These are phyloP conservation scores for Bombardia bombarda DNA, from an alignment of 495 filamentous ascomycete species.

Conservation along the genomic window DNA sequence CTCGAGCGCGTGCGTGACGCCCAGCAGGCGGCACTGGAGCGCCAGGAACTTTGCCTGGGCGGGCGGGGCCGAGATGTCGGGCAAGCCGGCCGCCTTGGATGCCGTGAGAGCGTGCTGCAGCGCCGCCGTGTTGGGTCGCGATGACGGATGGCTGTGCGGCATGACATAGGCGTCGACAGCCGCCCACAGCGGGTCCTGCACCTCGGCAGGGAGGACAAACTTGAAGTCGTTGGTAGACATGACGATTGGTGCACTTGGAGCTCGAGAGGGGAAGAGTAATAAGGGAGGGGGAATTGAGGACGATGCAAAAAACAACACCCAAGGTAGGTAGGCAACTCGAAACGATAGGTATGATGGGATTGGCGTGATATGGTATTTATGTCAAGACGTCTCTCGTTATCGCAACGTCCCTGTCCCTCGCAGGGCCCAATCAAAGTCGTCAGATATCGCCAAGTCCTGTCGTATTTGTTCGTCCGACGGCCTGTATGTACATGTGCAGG, in stretches of 20 bases:
- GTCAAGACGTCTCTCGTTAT: too few relatives aligned
- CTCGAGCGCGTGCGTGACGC: slow-evolving; percentile 38
- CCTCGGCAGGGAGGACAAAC: neutral
- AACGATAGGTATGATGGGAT: neutral
- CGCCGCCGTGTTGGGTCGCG: slow-evolving; percentile 6
- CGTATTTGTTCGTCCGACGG: too few relatives aligned
- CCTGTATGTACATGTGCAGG: too few relatives aligned
- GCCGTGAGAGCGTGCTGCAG: slow-evolving; percentile 12
- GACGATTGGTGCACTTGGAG: slow-evolving; percentile 9
- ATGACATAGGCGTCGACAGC: slow-evolving; percentile 16
- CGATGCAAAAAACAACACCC: too few relatives aligned
- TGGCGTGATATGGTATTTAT: neutral
- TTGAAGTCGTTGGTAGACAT: neutral
- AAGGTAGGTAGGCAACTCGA: too few relatives aligned
- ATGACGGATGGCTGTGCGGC: slow-evolving; percentile 12
- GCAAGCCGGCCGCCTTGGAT: slow-evolving; percentile 17
- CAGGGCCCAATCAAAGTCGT: too few relatives aligned
- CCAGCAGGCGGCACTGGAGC: slow-evolving; percentile 26
- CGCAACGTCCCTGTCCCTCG: too few relatives aligned
- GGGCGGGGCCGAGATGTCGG: slow-evolving; percentile 32
- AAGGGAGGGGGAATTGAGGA: too few relatives aligned
- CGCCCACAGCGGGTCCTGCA: slow-evolving; percentile 5
- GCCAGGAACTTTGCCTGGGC: slow-evolving; percentile 36
- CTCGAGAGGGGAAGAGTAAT: too few relatives aligned
- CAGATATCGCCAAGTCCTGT: too few relatives aligned